These are phyloP conservation scores for Nicotiana sylvestris DNA, from an alignment of 257 asterid genomes.

Conservation along the genomic window DNA sequence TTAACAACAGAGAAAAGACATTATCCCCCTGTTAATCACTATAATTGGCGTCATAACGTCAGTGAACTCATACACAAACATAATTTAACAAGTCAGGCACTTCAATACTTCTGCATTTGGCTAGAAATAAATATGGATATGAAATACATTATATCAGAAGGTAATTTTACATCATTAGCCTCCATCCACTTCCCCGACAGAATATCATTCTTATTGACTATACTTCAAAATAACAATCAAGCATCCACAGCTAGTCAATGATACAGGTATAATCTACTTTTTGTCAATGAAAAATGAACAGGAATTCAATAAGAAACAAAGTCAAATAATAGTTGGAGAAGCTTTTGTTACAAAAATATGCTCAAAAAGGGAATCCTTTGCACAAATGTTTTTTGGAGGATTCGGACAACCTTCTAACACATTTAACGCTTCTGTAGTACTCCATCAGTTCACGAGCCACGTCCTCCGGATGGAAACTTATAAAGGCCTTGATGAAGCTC, in stretches of 20 bases:
- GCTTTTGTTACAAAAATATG: background rate
- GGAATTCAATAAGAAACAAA: background rate
- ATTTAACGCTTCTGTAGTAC: slow-evolving; percentile 42
- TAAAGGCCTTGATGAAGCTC: slow-evolving; percentile 50
- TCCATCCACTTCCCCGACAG: background rate
- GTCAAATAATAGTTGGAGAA: background rate
- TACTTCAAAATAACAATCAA: background rate
- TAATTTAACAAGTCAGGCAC: no score
- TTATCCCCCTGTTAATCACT: no score
- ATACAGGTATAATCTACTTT: background rate
- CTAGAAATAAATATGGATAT: no score
- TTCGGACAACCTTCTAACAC: slow-evolving; percentile 61
- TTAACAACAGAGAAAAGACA: no score
- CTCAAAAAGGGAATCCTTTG: slow-evolving; percentile 69
- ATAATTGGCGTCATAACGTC: no score
- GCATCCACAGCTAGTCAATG: background rate
- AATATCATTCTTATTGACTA: background rate
- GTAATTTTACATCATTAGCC: background rate
- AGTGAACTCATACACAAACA: no score
- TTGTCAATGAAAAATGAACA: background rate
- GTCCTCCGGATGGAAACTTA: slow-evolving; percentile 46
- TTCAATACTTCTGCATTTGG: no score
- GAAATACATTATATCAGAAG: background rate
- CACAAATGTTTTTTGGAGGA: slow-evolving; percentile 48
- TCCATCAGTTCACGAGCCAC: slow-evolving; percentile 47